A percentile compares a stretch with the other conserved stretches of the same genome.
phyloP scores from a whole-genome alignment of 73 alveolate species.

The Paramecium bursaria region DNA sequence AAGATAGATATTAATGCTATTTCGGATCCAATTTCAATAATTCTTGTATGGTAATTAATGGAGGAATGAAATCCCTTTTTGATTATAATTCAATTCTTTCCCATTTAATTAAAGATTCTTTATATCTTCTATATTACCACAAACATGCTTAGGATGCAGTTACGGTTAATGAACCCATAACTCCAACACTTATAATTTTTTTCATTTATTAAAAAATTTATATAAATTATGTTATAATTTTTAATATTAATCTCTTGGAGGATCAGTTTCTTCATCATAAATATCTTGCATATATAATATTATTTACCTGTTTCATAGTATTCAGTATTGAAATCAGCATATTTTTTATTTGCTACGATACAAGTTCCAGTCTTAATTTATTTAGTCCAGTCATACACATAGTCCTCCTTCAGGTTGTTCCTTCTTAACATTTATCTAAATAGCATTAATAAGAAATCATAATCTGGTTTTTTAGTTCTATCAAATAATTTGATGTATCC shows the following conservation, averaged over 20 bases:
- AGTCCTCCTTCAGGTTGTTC: constrained; percentile 6
- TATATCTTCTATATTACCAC: constrained; percentile 66
- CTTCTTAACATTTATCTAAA: not conserved
- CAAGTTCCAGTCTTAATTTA: too few relatives aligned
- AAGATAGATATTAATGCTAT: not conserved
- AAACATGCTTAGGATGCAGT: constrained; percentile 63
- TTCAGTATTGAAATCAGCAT: too few relatives aligned
- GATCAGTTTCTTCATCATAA: too few relatives aligned
- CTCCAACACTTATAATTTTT: constrained; percentile 15
- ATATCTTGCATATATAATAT: too few relatives aligned
- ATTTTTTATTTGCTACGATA: too few relatives aligned
- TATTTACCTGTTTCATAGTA: too few relatives aligned
- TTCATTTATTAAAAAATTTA: too few relatives aligned
- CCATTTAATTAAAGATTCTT: constrained; percentile 65
- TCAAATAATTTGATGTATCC: constrained; percentile 30
- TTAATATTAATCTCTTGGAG: too few relatives aligned
- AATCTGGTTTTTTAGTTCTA: not conserved
- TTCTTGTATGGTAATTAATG: not conserved
- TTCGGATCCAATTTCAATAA: constrained; percentile 17
- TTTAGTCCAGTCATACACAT: constrained; percentile 40
- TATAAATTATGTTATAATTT: too few relatives aligned
- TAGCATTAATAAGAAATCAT: constrained; percentile 23
- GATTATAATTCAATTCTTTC: constrained; percentile 59
- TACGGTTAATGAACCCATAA: constrained; percentile 25
- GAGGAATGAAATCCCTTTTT: not conserved